These are phyloP conservation scores for Aspergillus chevalieri DNA, from an alignment of 2,329 filamentous ascomycete species.

Conservation along the genomic window DNA sequence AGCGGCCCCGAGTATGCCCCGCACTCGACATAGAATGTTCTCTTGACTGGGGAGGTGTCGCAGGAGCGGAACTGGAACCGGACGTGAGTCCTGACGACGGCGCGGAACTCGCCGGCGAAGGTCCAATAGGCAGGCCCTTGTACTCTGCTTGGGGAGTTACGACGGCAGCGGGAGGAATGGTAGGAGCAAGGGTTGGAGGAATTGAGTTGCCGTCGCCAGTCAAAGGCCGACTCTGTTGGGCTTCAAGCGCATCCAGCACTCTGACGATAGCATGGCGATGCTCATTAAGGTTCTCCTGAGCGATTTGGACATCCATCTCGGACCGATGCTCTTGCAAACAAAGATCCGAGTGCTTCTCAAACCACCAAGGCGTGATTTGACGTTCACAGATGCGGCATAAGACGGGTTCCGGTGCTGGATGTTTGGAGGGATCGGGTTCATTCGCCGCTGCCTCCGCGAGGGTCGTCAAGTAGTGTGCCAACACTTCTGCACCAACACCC, in stretches of 20 bases:
- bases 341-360: conserved; percentile 95
- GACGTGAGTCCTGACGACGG: conserved; percentile 68
- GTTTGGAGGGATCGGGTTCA: conserved; percentile 64
- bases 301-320: conserved; percentile 95
- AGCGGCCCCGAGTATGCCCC: conserved; percentile 73
- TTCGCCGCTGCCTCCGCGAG: conserved; percentile 77
- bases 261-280: conserved; percentile 93
- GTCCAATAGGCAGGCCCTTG: conserved; percentile 79
- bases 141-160: conserved; percentile 65
- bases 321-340: conserved; percentile 93
- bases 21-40: conserved; percentile 61
- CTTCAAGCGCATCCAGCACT: conserved; percentile 86
- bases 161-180: background rate
- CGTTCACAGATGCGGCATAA: conserved; percentile 96
- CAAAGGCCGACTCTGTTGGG: conserved; percentile 42
- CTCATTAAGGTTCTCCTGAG: conserved; percentile 85
- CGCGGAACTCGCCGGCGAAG: conserved; percentile 59
- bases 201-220: conserved; percentile 33
- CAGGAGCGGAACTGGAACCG: conserved; percentile 63
- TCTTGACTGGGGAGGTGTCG: conserved; percentile 59
- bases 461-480: conserved; percentile 86
- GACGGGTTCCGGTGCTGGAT: conserved; percentile 75
- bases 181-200: conserved; percentile 20
- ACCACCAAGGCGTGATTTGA: conserved; percentile 98
- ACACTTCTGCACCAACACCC: conserved; percentile 86